Conservation (phyloP, 805 yeast species). For the Priceomyces castillae region DNA sequence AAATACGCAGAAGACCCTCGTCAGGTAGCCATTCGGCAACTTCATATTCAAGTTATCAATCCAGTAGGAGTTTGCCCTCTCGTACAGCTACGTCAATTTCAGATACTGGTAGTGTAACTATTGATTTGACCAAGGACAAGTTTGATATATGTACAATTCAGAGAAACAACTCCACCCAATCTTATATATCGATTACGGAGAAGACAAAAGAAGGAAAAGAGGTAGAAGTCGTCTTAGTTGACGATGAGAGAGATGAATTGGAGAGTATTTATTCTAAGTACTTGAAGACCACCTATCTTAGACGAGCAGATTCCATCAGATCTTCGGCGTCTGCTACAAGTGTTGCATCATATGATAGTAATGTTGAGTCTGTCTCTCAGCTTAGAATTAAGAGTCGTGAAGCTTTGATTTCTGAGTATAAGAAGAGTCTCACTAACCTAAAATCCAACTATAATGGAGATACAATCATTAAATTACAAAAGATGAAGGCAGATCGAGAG, state of each 20-base stretch:
- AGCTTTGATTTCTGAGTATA: slow-evolving; percentile 5
- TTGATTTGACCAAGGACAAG: slow-evolving; percentile 41
- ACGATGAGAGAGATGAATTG: slow-evolving; percentile 33
- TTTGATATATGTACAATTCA: slow-evolving; percentile 38
- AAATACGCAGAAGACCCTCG: neutral
- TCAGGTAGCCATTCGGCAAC: slow-evolving; percentile 7
- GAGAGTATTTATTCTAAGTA: slow-evolving; percentile 43
- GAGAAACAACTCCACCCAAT: slow-evolving; percentile 32
- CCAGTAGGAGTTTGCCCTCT: slow-evolving; percentile 22
- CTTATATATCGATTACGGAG: slow-evolving; percentile 41
- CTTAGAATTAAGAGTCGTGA: slow-evolving; percentile 11
- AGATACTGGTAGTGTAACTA: slow-evolving; percentile 38
- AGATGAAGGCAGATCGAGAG: neutral
- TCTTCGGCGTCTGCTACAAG: slow-evolving; percentile 17
- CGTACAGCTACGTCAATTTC: slow-evolving; percentile 27
- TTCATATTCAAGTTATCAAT: slow-evolving; percentile 26
- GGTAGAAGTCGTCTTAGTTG: slow-evolving; percentile 44
- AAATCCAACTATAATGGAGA: slow-evolving; percentile 1
- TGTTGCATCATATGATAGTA: slow-evolving; percentile 19
- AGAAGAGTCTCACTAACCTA: neutral
- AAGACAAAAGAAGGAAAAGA: slow-evolving; percentile 35
- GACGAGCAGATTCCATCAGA: slow-evolving; percentile 22
- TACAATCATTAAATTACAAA: neutral
- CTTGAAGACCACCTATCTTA: slow-evolving; percentile 24
- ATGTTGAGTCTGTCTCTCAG: slow-evolving; percentile 19